Percentiles rank a stretch among this genome's conserved stretches.
Conservation (phyloP, 257 asterid genomes). For the Solanum raphanifolium region DNA sequence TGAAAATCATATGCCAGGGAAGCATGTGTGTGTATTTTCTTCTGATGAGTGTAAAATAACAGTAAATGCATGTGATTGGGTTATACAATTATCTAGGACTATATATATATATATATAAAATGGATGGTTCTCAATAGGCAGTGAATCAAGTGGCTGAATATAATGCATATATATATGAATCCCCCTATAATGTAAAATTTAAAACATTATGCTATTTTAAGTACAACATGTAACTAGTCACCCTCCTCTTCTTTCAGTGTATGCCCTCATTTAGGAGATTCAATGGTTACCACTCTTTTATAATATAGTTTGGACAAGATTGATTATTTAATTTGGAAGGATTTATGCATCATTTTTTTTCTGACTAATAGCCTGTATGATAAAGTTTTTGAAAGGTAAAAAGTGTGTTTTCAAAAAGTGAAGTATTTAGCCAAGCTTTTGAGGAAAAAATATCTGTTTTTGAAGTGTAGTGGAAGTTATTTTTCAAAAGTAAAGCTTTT, state of each 20-base stretch:
- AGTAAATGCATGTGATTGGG: constrained; percentile 38
- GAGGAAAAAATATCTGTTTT: not conserved
- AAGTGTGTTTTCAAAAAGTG: not conserved
- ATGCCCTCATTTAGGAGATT: not conserved
- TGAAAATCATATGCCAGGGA: constrained; percentile 39
- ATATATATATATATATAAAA: not conserved
- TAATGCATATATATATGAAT: not conserved
- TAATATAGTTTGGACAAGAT: not conserved
- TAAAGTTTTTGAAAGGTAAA: not conserved
- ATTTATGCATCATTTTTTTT: not conserved
- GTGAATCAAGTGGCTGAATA: constrained; percentile 10
- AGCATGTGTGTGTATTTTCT: constrained; percentile 22
- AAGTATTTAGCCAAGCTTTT: not conserved
- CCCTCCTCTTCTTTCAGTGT: not conserved
- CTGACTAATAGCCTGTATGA: not conserved
- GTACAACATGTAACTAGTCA: not conserved
- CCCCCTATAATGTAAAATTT: not conserved
- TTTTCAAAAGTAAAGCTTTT: not conserved
- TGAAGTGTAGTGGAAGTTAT: not conserved
- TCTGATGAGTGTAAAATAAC: constrained; percentile 7
- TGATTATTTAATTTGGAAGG: not conserved
- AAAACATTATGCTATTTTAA: not conserved
- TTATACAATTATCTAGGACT: not conserved
- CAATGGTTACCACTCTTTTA: not conserved
- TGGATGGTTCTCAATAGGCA: constrained; percentile 8